Percentiles rank a stretch among this genome's conserved stretches.
These are phyloP conservation scores for Fusarium concolor DNA, from an alignment of 2,329 filamentous ascomycete species.

Conservation along the genomic window DNA sequence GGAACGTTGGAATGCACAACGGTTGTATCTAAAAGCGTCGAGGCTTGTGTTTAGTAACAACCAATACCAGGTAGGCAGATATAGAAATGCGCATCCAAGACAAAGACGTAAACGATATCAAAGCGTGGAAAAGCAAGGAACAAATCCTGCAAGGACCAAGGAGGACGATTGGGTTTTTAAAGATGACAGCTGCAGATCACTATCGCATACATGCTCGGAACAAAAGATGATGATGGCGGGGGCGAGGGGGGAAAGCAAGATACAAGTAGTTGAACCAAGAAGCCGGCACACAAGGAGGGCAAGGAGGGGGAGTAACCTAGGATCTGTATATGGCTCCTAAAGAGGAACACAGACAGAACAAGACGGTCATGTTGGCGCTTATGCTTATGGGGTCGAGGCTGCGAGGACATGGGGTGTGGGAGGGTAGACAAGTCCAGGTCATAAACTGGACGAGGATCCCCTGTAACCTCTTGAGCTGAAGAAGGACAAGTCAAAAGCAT, in stretches of 20 bases:
- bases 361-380: slow-evolving; percentile 27
- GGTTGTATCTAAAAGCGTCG: neutral
- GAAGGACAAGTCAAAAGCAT: slow-evolving; percentile 1
- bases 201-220: slow-evolving; percentile 8
- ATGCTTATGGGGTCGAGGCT: slow-evolving; percentile 16
- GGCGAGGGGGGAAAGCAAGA: slow-evolving; percentile 22
- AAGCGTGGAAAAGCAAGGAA: neutral
- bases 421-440: slow-evolving; percentile 18
- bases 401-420: neutral
- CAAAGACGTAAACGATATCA: neutral
- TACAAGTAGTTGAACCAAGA: slow-evolving; percentile 38
- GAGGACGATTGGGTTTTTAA: slow-evolving; percentile 7
- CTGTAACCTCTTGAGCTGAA: slow-evolving; percentile 13
- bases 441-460: slow-evolving; percentile 38
- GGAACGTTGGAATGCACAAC: slow-evolving; percentile 14
- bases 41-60: neutral
- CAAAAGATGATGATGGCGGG: slow-evolving; percentile 27
- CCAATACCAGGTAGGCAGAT: neutral
- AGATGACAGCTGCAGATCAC: slow-evolving; percentile 21
- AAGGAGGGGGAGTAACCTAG: slow-evolving; percentile 1
- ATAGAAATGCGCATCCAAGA: neutral
- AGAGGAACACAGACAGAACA: slow-evolving; percentile 19
- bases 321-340: slow-evolving; percentile 22
- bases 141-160: neutral
- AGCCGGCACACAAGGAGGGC: slow-evolving; percentile 28